Percentiles rank a stretch among this genome's conserved stretches.
Evolutionary conservation across 495 filamentous ascomycete genomes (phyloP).

Genomic region (Astrothelium macrocarpum): DNA sequence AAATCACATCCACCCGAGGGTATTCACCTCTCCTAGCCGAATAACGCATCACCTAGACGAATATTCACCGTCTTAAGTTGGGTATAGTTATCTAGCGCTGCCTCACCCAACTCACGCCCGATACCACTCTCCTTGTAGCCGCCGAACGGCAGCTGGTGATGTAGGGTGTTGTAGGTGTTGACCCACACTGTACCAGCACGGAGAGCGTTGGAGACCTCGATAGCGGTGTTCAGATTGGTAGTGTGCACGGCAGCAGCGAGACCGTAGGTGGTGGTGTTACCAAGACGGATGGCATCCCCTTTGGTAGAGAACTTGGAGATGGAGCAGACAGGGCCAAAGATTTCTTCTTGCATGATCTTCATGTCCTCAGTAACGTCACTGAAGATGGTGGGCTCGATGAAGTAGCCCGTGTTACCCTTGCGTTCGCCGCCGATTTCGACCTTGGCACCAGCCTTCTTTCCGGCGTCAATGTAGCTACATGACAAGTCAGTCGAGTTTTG

Average conservation of each 20-base stretch:
- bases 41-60: constrained; percentile 54
- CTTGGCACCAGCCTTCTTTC: constrained; percentile 79
- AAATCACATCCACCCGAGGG: neutral
- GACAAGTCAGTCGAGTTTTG: constrained; percentile 13
- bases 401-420: constrained; percentile 64
- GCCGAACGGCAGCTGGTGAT: constrained; percentile 77
- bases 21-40: constrained; percentile 32
- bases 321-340: constrained; percentile 88
- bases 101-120: constrained; percentile 90
- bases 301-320: constrained; percentile 75
- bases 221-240: constrained; percentile 81
- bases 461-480: constrained; percentile 71
- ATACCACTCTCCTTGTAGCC: constrained; percentile 91
- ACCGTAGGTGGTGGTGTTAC: constrained; percentile 85
- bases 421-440: constrained; percentile 80
- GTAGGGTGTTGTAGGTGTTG: constrained; percentile 82
- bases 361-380: constrained; percentile 76
- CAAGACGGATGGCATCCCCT: constrained; percentile 70
- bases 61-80: constrained; percentile 65
- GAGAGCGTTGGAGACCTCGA: constrained; percentile 74
- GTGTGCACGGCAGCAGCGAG: constrained; percentile 86
- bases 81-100: constrained; percentile 84
- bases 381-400: constrained; percentile 72
- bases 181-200: constrained; percentile 93
- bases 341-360: constrained; percentile 84